These are phyloP conservation scores for Chlorella sp. DNA, from an alignment of 139 green algal species.

Conservation along the genomic window DNA sequence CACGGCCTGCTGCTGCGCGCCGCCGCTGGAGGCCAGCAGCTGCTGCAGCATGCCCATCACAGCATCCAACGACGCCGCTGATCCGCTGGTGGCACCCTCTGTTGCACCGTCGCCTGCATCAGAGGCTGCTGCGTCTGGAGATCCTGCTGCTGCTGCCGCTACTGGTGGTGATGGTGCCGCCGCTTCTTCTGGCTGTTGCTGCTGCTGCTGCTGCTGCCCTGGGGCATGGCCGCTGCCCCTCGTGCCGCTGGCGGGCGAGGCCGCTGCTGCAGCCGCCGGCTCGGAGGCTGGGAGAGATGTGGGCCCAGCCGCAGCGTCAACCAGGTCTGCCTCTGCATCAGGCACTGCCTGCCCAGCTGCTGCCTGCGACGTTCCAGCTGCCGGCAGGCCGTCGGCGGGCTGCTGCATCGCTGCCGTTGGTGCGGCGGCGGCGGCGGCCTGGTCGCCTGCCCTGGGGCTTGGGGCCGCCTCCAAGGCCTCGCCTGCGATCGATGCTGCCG, in stretches of 20 bases:
- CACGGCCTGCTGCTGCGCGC: not conserved
- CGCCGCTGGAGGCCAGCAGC: not conserved
- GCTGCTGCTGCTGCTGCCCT: not conserved
- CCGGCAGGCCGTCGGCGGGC: no score
- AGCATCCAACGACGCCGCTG: not conserved
- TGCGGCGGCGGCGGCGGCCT: not conserved
- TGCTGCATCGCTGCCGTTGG: not conserved
- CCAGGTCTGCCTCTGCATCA: not conserved
- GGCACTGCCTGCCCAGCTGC: not conserved
- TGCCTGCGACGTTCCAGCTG: not conserved
- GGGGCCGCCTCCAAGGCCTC: not conserved
- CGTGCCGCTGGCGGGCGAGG: not conserved
- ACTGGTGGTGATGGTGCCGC: not conserved
- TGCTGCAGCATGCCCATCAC: conserved; percentile 31
- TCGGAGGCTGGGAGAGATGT: not conserved
- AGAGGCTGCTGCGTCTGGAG: not conserved
- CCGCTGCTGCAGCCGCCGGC: not conserved
- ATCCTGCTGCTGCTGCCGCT: not conserved
- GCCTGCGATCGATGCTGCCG: not conserved
- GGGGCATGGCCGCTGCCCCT: not conserved
- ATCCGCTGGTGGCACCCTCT: no score
- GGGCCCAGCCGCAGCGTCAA: not conserved
- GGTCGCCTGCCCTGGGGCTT: not conserved
- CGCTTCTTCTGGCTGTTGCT: not conserved
- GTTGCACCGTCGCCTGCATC: not conserved